phyloP scores from a whole-genome alignment of 371 early-diverging fungal genomes.

The Synchytrium microbalum region DNA sequence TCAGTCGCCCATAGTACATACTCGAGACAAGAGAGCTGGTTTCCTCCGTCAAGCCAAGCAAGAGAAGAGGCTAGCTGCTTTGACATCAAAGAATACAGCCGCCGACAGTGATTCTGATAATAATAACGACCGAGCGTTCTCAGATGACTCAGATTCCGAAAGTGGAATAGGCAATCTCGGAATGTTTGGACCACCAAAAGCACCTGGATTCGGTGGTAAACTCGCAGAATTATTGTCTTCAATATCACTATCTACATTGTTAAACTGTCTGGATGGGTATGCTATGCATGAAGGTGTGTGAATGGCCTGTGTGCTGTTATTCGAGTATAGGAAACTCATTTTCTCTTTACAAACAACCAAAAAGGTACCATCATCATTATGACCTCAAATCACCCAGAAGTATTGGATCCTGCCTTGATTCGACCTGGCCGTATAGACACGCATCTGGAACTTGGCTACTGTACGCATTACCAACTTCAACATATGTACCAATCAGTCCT shows the following conservation, averaged over 20 bases:
- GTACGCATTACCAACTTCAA: slow-evolving; percentile 49
- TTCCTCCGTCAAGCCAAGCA: not conserved
- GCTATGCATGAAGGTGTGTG: not conserved
- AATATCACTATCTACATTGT: slow-evolving; percentile 61
- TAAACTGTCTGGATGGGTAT: slow-evolving; percentile 37
- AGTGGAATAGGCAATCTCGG: not conserved
- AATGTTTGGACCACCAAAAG: not conserved
- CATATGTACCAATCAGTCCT: slow-evolving; percentile 43
- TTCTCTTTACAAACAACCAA: not conserved
- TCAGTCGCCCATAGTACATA: slow-evolving; percentile 37
- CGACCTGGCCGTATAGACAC: slow-evolving; percentile 84
- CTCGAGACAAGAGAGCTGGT: slow-evolving; percentile 13
- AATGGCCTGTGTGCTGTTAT: not conserved
- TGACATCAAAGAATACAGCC: not conserved
- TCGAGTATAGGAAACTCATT: slow-evolving; percentile 1
- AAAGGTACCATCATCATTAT: slow-evolving; percentile 53
- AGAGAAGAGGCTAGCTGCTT: slow-evolving; percentile 2
- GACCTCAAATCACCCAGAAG: slow-evolving; percentile 81
- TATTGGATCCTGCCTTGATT: slow-evolving; percentile 76
- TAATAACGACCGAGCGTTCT: not conserved
- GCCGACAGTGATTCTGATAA: not conserved
- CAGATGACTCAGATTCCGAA: not conserved
- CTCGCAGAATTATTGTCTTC: not conserved
- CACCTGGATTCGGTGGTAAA: not conserved
- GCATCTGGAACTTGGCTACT: slow-evolving; percentile 59